Conservation (phyloP, 2,329 filamentous ascomycete genomes). For the Fusarium buharicum region DNA sequence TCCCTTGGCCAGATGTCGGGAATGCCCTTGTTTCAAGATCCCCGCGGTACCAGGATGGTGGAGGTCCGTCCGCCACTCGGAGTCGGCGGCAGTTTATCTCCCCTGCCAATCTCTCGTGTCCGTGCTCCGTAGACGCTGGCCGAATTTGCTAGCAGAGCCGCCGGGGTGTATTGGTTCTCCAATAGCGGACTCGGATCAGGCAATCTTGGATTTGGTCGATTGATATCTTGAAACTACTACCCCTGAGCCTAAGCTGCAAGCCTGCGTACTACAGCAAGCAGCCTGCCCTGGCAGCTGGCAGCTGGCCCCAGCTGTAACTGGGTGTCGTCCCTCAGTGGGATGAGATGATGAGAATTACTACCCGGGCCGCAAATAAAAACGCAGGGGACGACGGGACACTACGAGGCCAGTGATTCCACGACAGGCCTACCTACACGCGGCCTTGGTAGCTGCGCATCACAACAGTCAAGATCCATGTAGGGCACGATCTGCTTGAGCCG, state of each 20-base stretch:
- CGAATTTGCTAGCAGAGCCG: conserved; percentile 14
- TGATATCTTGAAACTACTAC: conserved; percentile 37
- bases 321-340: conserved; percentile 16
- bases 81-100: conserved; percentile 18
- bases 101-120: conserved; percentile 3
- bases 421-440: conserved; percentile 19
- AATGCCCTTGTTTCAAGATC: conserved; percentile 35
- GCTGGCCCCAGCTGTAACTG: neutral
- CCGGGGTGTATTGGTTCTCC: conserved; percentile 10
- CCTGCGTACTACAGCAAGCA: neutral
- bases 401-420: conserved; percentile 15
- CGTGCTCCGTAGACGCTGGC: conserved; percentile 26
- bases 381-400: conserved; percentile 7
- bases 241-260: conserved; percentile 25
- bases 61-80: conserved; percentile 37
- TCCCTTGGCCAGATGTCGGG: conserved; percentile 12
- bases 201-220: conserved; percentile 30
- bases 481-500: conserved; percentile 21
- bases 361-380: conserved; percentile 13
- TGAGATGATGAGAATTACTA: neutral
- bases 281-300: too few relatives aligned
- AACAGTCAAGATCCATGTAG: too few relatives aligned
- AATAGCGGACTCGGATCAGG: conserved; percentile 18
- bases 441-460: conserved; percentile 1
- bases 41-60: conserved; percentile 16